phyloP scores from a whole-genome alignment of 495 filamentous ascomycete species.

The Corynascus novoguineensis region DNA sequence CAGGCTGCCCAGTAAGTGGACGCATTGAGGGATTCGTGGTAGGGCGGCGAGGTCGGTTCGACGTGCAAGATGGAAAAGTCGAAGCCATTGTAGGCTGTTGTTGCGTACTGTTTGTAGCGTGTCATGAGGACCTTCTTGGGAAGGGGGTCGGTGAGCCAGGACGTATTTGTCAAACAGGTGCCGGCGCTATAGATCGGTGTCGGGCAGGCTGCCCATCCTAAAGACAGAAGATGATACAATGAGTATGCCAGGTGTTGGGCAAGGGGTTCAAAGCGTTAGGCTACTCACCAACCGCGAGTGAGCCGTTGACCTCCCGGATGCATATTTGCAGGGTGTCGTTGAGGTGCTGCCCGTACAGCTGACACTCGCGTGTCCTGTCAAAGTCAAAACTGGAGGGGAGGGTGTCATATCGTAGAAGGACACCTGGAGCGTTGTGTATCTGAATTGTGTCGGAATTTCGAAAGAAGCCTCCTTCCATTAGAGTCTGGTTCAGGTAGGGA shows the following conservation, averaged over 20 bases:
- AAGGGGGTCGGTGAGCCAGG: neutral
- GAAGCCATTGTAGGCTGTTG: constrained; percentile 2
- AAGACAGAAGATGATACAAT: neutral
- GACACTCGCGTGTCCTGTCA: neutral
- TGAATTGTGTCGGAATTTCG: constrained; percentile 1
- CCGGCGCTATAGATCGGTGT: neutral
- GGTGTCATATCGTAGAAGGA: neutral
- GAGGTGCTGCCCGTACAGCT: constrained; percentile 3
- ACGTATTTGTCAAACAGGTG: neutral
- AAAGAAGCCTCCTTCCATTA: constrained; percentile 3
- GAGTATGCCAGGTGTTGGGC: neutral
- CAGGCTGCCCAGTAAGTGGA: constrained; percentile 1
- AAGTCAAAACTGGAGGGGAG: neutral
- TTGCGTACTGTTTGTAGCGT: constrained; percentile 11
- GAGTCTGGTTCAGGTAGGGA: constrained; percentile 6
- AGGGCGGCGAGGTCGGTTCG: neutral
- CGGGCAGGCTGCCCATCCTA: constrained; percentile 8
- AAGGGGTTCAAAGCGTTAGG: neutral
- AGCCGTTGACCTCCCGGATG: neutral
- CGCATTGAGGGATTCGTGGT: neutral
- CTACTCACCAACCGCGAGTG: neutral
- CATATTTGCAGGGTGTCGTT: constrained; percentile 5
- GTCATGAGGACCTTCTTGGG: constrained; percentile 8
- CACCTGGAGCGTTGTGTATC: constrained; percentile 5
- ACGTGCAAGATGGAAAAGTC: constrained; percentile 9